Conservation (phyloP, 768 basidiomycete genomes). For the Russula griseocarnosa region DNA sequence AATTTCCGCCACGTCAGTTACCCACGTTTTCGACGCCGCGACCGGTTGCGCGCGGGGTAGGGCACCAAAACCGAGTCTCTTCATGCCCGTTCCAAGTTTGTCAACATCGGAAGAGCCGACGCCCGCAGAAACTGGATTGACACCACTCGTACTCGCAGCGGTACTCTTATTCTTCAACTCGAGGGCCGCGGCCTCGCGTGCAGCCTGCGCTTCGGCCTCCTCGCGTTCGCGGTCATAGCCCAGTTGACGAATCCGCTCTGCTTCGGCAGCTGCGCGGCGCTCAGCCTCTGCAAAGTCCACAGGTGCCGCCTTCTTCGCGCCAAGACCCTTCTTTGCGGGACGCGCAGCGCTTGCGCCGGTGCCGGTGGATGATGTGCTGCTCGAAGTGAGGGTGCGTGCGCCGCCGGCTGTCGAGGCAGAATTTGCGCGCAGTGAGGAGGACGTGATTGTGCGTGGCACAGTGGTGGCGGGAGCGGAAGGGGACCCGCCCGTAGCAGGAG, state of each 20-base stretch:
- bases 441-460: constrained; percentile 60
- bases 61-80: constrained; percentile 81
- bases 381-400: constrained; percentile 43
- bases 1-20: background rate
- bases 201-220: constrained; percentile 73
- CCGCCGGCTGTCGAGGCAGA: constrained; percentile 42
- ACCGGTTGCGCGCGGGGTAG: constrained; percentile 59
- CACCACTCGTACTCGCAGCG: constrained; percentile 33
- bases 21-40: constrained; percentile 37
- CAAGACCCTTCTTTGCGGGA: constrained; percentile 69
- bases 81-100: constrained; percentile 65
- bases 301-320: constrained; percentile 79
- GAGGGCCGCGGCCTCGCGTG: constrained; percentile 55
- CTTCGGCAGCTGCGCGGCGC: constrained; percentile 84
- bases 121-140: constrained; percentile 35
- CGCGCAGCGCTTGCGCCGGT: constrained; percentile 47
- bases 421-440: constrained; percentile 54
- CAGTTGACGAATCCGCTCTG: constrained; percentile 84
- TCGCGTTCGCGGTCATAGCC: constrained; percentile 87
- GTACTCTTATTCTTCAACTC: constrained; percentile 36
- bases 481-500: background rate
- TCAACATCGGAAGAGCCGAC: constrained; percentile 50
- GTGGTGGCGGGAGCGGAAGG: constrained; percentile 38
- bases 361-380: constrained; percentile 32
- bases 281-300: constrained; percentile 96